Base-by-base conservation (phyloP, 805 yeast genomes). In the Metschnikowia rubicola region DNA sequence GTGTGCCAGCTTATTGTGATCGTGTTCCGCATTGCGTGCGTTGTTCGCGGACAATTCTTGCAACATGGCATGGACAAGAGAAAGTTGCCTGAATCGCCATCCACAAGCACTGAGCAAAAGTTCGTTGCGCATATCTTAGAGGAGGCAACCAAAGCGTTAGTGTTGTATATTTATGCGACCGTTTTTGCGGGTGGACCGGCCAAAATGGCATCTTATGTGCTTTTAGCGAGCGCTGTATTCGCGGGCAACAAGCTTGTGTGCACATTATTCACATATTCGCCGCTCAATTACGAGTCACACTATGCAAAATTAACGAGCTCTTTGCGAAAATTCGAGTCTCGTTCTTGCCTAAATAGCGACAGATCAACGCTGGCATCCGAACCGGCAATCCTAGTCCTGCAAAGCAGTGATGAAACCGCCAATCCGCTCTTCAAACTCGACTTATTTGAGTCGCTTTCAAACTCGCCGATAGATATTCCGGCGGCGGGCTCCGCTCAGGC, bases 351-450 rank as follows among this genome's bases (percentile, higher is more conserved):
- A 17, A 29, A 8, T 15, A 33, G 17, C 33, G 47, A 39, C 32
- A 43, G 32, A 13, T n/a, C 17, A 8, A 36, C 37, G 4, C 41
- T 5, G 7, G 10, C 10, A 11, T 37, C 38, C 4, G 41, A 37
- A 19, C 31, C 15, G 4, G 19, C n/a, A 11, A 35, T 46, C 4
- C 12, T 38, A 10, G 46, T 37, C 40, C 49, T 46, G 46, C 43
- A 26, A 11, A 10, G 38, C 39, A 41, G 49, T 41, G 49, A 46
- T 21, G 44, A 36, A 13, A 26, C 12, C n/a, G 35, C 33, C 11
- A 36, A 39, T 13, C 56, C 58, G 5, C 41, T 35, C 4, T 56
- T 56, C 42, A 53, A 50, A 15, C 13, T 49, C 4, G 34, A 48
- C 12, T 44, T 40, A 15, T 5, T 56, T 52, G 26, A 26, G 17